Conservation (phyloP, 768 basidiomycete genomes). For the Leccinellum rugosiceps region DNA sequence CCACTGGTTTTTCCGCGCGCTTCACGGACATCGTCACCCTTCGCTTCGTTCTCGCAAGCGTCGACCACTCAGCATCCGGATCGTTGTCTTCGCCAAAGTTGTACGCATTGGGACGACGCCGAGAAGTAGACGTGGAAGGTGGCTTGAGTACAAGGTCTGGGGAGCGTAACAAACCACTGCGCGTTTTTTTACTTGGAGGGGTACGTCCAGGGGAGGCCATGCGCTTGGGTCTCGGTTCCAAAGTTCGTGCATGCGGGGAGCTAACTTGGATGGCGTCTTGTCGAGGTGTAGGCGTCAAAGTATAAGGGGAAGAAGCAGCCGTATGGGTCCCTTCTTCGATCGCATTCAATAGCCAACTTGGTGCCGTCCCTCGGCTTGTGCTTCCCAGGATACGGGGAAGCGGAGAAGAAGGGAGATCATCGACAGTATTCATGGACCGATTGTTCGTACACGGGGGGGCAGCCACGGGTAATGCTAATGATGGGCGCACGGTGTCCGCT, state of each 20-base stretch:
- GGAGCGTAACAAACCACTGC: neutral
- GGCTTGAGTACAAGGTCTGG: neutral
- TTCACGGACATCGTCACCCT: neutral
- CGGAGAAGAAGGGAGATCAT: neutral
- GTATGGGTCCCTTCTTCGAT: neutral
- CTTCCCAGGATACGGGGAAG: neutral
- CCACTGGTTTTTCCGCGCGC: neutral
- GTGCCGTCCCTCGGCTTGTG: neutral
- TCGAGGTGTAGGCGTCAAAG: neutral
- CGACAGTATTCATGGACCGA: neutral
- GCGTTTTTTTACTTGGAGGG: constrained; percentile 1
- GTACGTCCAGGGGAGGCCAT: constrained; percentile 1
- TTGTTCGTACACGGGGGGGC: neutral
- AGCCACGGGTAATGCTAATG: neutral
- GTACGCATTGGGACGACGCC: constrained; percentile 13
- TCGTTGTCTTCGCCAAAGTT: constrained; percentile 18
- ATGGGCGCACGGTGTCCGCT: constrained; percentile 1
- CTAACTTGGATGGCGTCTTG: neutral
- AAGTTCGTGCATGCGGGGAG: constrained; percentile 6
- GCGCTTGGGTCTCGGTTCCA: constrained; percentile 5
- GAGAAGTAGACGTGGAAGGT: neutral
- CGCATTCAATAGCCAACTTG: constrained; percentile 9
- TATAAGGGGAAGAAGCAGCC: neutral
- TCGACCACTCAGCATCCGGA: constrained; percentile 22
- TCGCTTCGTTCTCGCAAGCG: neutral